Base-by-base conservation (phyloP, 2,329 filamentous ascomycete genomes). In the Ceratocystis lukuohia region DNA sequence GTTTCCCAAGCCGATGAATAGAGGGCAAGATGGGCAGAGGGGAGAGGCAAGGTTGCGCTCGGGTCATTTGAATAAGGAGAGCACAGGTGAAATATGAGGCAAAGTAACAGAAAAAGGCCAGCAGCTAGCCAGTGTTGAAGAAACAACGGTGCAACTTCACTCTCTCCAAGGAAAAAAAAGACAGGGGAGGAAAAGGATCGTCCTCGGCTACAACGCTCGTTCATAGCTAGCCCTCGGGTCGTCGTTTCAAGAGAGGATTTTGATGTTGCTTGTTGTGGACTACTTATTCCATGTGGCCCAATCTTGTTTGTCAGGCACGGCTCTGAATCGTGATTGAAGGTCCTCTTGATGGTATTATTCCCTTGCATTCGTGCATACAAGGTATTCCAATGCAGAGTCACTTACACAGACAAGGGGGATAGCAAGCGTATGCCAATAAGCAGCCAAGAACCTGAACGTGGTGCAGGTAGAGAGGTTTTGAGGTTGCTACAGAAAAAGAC, bases 321-420 rank as follows among this genome's bases (percentile, higher is more conserved):
- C 37, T 41, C 10, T 41, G 8, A 41, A 41, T 41, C 8, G 10
- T 12, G 37, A 41, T 50, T 22, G n/a, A 50, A 50, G 6, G n/a
- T 50, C 46, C 7, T 30, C 53, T 33, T n/a, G 5, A 7, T 20
- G 53, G 53, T 33, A 7, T 59, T 59, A 30, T 20, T 59, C 28
- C 53, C 53, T 59, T 59, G 53, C 53, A 59, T 59, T 33, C 33
- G 53, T 30, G 25, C 12, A 59, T 59, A 30, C 53, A 59, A 33
- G 53, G 17, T 25, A 30, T 59, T 12, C 22, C 28, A 30, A 17
- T 59, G 28, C 28, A 59, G 53, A 37, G 53, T 30, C 25, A 59
- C 53, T 59, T 59, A 59, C 25, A 59, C 53, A 59, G 28, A 59
- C 25, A 53, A 12, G 48, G 48, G n/a, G 20, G 28, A 33, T 7